Percentiles rank a stretch among this genome's conserved stretches.
phyloP scores from a whole-genome alignment of 805 yeast genomes.

The Gaillardinia entomophila region DNA sequence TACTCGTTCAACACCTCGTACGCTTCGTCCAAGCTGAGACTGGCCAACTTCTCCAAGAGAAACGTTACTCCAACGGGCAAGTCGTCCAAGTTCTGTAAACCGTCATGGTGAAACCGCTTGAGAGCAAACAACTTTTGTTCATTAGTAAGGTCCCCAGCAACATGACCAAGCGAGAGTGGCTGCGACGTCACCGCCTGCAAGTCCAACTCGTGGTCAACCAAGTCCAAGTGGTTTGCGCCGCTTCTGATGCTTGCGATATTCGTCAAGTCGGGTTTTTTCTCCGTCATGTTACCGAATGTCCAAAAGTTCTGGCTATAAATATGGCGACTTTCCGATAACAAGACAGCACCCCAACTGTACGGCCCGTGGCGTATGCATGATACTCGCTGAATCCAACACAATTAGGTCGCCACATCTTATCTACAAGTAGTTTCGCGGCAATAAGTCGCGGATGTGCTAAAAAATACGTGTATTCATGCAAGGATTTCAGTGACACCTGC shows the following conservation, averaged over 20 bases:
- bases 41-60: conserved; percentile 15
- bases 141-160: conserved; percentile 17
- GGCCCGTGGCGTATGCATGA: no score
- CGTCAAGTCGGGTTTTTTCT: no score
- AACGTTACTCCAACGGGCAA: conserved; percentile 24
- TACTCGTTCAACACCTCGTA: conserved; percentile 9
- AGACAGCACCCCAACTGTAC: no score
- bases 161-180: conserved; percentile 15
- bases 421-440: no score
- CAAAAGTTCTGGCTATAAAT: no score
- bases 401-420: no score
- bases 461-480: no score
- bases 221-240: conserved; percentile 1
- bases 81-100: conserved; percentile 21
- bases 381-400: no score
- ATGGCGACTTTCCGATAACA: no score
- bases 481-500: no score
- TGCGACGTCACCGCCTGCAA: conserved; percentile 16
- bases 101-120: conserved; percentile 19
- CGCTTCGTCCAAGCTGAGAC: conserved; percentile 2
- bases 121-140: conserved; percentile 24
- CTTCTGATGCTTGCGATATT: background rate
- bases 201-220: conserved; percentile 6
- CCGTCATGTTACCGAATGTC: no score
- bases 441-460: no score